phyloP scores from a whole-genome alignment of 108 stramenopile species.

The Parietichytrium sp. region DNA sequence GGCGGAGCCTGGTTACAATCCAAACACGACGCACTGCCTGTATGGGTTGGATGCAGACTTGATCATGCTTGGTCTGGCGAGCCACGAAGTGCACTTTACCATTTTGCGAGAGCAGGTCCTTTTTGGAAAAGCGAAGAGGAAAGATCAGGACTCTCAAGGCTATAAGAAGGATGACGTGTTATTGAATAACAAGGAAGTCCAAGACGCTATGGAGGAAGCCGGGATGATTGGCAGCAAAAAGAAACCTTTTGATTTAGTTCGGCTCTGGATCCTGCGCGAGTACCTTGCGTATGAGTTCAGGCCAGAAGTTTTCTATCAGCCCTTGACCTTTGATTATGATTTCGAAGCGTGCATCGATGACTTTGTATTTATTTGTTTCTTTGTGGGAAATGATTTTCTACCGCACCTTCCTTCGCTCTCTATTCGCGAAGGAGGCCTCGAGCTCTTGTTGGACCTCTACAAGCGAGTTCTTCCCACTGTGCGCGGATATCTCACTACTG shows the following conservation, averaged over 20 bases:
- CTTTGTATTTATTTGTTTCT: conserved; percentile 82
- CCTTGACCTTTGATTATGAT: conserved; percentile 62
- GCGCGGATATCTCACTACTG: conserved; percentile 89
- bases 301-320: conserved; percentile 55
- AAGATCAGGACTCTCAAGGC: too few relatives aligned
- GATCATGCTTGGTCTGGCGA: conserved; percentile 97
- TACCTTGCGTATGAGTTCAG: conserved; percentile 85
- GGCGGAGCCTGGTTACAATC: conserved; percentile 87
- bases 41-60: conserved; percentile 98
- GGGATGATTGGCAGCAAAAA: conserved; percentile 68
- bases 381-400: conserved; percentile 60
- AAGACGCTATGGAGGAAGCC: too few relatives aligned
- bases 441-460: conserved; percentile 87
- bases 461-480: conserved; percentile 79
- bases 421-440: conserved; percentile 92
- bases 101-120: conserved; percentile 88
- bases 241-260: conserved; percentile 73
- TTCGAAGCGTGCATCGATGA: conserved; percentile 93
- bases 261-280: conserved; percentile 86
- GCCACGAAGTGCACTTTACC: conserved; percentile 95
- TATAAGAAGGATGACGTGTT: conserved; percentile 46
- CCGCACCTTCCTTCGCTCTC: conserved; percentile 92
- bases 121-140: conserved; percentile 31
- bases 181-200: background rate
- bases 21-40: conserved; percentile 87